Evolutionary conservation across 257 asterid species (phyloP).

Genomic region (Phtheirospermum japonicum): DNA sequence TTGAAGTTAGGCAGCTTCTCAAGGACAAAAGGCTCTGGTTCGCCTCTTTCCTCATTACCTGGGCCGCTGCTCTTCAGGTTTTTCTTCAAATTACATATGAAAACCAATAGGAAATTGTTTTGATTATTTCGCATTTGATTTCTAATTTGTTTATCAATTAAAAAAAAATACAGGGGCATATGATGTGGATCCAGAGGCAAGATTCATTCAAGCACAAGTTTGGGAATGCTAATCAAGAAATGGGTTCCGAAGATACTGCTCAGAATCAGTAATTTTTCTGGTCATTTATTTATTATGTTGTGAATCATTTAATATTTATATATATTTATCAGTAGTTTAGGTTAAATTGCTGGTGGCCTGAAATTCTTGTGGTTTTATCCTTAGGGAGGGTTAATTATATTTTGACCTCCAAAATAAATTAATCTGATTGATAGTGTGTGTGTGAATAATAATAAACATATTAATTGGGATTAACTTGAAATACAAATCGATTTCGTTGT

Average conservation of each 20-base stretch:
- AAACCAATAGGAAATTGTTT: background rate
- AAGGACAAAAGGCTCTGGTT: slow-evolving; percentile 72
- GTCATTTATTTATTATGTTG: too few relatives aligned
- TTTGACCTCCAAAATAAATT: too few relatives aligned
- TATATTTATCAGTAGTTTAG: background rate
- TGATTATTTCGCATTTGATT: too few relatives aligned
- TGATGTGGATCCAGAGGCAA: slow-evolving; percentile 89
- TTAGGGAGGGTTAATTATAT: background rate
- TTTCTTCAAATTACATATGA: background rate
- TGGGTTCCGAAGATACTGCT: slow-evolving; percentile 12
- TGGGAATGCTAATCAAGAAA: slow-evolving; percentile 38
- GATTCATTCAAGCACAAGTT: slow-evolving; percentile 81
- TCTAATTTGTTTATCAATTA: too few relatives aligned
- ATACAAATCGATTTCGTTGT: too few relatives aligned
- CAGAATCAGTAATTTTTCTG: slow-evolving; percentile 25
- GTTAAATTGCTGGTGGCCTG: background rate
- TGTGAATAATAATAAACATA: too few relatives aligned
- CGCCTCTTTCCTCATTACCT: slow-evolving; percentile 67
- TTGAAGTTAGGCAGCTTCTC: slow-evolving; percentile 48
- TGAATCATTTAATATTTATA: background rate
- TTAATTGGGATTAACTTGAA: too few relatives aligned
- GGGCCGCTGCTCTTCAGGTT: slow-evolving; percentile 97
- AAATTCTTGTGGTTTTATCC: background rate
- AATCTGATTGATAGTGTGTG: too few relatives aligned
- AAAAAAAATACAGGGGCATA: slow-evolving; percentile 58